phyloP scores from a whole-genome alignment of 2,329 filamentous ascomycete species.

The Cephalotrichum gorgonifer region DNA sequence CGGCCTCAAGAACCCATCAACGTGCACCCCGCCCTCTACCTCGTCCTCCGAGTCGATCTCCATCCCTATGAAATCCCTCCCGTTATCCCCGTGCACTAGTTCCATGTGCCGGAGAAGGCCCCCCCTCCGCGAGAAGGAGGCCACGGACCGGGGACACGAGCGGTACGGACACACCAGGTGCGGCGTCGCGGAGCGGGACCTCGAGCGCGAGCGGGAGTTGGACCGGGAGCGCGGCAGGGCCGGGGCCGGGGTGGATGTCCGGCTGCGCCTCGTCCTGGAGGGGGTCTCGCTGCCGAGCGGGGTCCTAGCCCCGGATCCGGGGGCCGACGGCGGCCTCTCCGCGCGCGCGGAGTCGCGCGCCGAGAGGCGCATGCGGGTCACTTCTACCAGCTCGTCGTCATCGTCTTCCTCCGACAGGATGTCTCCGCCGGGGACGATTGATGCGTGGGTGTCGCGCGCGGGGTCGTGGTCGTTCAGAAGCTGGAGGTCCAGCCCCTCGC shows the following conservation, averaged over 20 bases:
- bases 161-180: slow-evolving; percentile 25
- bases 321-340: neutral
- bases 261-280: neutral
- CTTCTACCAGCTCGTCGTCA: slow-evolving; percentile 12
- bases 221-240: neutral
- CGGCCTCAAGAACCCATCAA: slow-evolving; percentile 55
- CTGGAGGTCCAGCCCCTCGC: slow-evolving; percentile 56
- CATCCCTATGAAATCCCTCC: slow-evolving; percentile 15
- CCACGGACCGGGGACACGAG: slow-evolving; percentile 23
- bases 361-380: slow-evolving; percentile 15
- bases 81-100: slow-evolving; percentile 25
- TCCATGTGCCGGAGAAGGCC: slow-evolving; percentile 28
- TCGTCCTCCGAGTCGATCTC: slow-evolving; percentile 37
- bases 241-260: neutral
- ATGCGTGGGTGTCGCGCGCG: neutral
- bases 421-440: neutral
- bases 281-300: slow-evolving; percentile 4
- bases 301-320: slow-evolving; percentile 7
- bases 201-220: slow-evolving; percentile 3
- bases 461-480: slow-evolving; percentile 30
- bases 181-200: slow-evolving; percentile 7
- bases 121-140: slow-evolving; percentile 22
- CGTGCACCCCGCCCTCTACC: slow-evolving; percentile 52
- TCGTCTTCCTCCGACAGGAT: slow-evolving; percentile 6
- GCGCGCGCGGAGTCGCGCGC: neutral